These are phyloP conservation scores for Peronosclerospora sorghi DNA, from an alignment of 352 stramenopile genomes.

Conservation along the genomic window DNA sequence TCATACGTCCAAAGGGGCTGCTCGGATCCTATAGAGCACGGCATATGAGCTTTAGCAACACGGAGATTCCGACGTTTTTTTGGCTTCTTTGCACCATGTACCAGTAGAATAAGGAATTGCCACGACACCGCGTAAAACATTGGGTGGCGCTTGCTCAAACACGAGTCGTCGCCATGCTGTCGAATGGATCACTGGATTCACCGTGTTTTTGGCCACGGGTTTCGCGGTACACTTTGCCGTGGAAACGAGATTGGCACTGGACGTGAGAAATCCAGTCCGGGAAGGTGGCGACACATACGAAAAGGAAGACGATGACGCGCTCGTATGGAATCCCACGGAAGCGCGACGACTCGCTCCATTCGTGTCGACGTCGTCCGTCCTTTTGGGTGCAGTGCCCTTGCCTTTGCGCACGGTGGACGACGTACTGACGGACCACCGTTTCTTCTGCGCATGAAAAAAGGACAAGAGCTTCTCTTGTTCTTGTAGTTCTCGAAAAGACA, in stretches of 20 bases:
- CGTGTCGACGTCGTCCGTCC: not conserved
- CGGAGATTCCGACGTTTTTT: not conserved
- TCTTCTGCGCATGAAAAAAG: conserved; percentile 29
- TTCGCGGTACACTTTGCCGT: conserved; percentile 1
- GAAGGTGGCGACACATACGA: conserved; percentile 6
- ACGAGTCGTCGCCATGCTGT: conserved; percentile 27
- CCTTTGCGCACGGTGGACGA: conserved; percentile 8
- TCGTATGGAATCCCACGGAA: conserved; percentile 9
- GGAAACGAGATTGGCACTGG: conserved; percentile 6
- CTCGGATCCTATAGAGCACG: conserved; percentile 19
- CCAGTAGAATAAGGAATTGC: conserved; percentile 15
- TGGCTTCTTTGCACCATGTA: conserved; percentile 5
- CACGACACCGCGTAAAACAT: conserved; percentile 18
- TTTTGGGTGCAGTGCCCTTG: not conserved
- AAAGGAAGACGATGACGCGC: conserved; percentile 5
- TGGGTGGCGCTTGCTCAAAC: conserved; percentile 21
- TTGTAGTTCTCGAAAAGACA: conserved; percentile 37
- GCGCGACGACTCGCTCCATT: conserved; percentile 8
- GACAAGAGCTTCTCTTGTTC: conserved; percentile 35
- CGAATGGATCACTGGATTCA: conserved; percentile 22
- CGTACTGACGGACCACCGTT: conserved; percentile 1
- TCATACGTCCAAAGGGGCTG: conserved; percentile 33
- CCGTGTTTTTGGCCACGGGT: conserved; percentile 1
- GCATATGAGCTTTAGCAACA: not conserved
- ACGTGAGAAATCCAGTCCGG: conserved; percentile 13